A percentile compares a stretch with the other conserved stretches of the same genome.
Conservation (phyloP, 2,329 filamentous ascomycete species). For the Colletotrichum lentis region DNA sequence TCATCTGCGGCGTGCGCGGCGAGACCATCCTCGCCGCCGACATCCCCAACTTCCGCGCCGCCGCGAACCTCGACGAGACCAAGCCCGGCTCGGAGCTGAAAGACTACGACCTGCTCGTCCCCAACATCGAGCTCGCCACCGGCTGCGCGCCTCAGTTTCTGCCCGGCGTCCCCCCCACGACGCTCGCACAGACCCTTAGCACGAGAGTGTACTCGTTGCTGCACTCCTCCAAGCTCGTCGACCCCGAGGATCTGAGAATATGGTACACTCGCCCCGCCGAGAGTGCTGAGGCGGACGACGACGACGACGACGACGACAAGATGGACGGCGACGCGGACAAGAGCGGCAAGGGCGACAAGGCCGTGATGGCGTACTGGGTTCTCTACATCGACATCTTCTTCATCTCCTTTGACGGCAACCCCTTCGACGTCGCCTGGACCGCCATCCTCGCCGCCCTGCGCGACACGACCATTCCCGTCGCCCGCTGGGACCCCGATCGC, state of each 20-base stretch:
- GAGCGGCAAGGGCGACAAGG: constrained; percentile 42
- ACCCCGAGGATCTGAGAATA: constrained; percentile 75
- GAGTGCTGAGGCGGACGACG: constrained; percentile 55
- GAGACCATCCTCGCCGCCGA: constrained; percentile 81
- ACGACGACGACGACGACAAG: constrained; percentile 48
- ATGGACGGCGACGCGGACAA: constrained; percentile 48
- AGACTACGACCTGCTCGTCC: constrained; percentile 80
- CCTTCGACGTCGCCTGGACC: constrained; percentile 91
- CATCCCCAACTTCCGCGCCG: constrained; percentile 71
- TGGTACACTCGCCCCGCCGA: constrained; percentile 65
- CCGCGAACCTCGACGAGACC: constrained; percentile 43
- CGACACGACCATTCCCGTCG: constrained; percentile 78
- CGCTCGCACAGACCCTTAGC: constrained; percentile 83
- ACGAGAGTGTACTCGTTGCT: constrained; percentile 81
- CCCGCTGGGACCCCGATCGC: constrained; percentile 83
- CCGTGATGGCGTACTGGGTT: constrained; percentile 87
- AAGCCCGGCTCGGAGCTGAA: constrained; percentile 56
- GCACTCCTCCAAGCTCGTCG: constrained; percentile 73
- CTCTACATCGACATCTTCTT: constrained; percentile 96
- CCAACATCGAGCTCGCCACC: constrained; percentile 91
- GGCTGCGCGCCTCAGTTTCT: constrained; percentile 87
- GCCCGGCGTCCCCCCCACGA: constrained; percentile 81
- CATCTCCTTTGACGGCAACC: constrained; percentile 89
- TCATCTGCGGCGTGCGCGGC: constrained; percentile 90
- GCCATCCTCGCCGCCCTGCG: constrained; percentile 81